Conservation (phyloP, 2,329 filamentous ascomycete genomes). For the Aureobasidium sp. region DNA sequence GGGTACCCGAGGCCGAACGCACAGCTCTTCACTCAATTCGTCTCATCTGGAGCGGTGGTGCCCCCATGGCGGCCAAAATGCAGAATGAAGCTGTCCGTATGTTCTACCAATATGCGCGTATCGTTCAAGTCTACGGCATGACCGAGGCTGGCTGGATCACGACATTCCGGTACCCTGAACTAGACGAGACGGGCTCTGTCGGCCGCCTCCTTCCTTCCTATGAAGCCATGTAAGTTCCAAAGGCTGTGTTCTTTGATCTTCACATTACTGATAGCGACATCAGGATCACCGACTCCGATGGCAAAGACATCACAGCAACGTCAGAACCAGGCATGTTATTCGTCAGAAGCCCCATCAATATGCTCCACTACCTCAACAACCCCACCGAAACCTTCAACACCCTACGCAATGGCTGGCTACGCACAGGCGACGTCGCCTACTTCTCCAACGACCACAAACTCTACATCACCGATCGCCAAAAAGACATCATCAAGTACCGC, state of each 20-base stretch:
- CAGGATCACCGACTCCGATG: constrained; percentile 21
- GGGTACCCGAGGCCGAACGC: constrained; percentile 31
- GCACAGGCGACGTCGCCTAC: constrained; percentile 36
- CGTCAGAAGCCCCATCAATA: constrained; percentile 34
- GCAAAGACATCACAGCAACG: constrained; percentile 29
- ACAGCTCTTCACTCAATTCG: constrained; percentile 35
- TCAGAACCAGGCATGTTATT: constrained; percentile 35
- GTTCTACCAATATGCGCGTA: constrained; percentile 35
- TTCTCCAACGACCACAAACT: constrained; percentile 24
- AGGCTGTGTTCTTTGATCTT: neutral
- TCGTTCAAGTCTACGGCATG: constrained; percentile 49
- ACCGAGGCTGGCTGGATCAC: constrained; percentile 43
- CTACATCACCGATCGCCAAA: constrained; percentile 27
- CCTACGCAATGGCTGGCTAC: constrained; percentile 21
- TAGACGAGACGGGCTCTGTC: constrained; percentile 41
- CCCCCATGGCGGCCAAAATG: constrained; percentile 38
- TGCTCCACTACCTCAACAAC: constrained; percentile 33
- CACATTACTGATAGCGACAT: constrained; percentile 16
- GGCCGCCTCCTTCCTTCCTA: constrained; percentile 38
- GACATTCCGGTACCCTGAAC: constrained; percentile 34
- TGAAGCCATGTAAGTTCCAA: constrained; percentile 23
- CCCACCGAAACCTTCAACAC: constrained; percentile 19
- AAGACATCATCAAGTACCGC: constrained; percentile 30
- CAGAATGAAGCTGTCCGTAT: constrained; percentile 36
- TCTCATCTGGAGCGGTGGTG: constrained; percentile 41